A percentile compares a stretch with the other conserved stretches of the same genome.
These are phyloP conservation scores for Cajanus cajan DNA, from an alignment of 306 rosid genomes.

Conservation along the genomic window DNA sequence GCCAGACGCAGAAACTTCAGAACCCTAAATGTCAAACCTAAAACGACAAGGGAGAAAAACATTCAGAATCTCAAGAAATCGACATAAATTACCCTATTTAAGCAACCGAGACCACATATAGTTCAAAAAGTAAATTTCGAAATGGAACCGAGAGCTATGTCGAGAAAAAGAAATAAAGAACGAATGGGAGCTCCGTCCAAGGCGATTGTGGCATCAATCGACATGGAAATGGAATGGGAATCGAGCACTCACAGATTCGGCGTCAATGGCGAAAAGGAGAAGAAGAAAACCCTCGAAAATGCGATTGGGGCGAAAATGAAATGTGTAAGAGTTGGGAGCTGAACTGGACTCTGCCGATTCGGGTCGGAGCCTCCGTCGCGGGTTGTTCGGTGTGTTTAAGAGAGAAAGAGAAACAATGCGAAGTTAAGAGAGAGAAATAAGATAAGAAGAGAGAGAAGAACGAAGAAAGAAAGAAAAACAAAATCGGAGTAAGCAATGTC, in stretches of 20 bases:
- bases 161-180: slow-evolving; percentile 16
- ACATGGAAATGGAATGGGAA: slow-evolving; percentile 38
- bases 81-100: slow-evolving; percentile 30
- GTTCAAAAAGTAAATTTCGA: too few species aligned
- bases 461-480: slow-evolving; percentile 35
- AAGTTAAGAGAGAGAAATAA: slow-evolving; percentile 44
- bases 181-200: slow-evolving; percentile 17
- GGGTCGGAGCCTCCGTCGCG: slow-evolving; percentile 48
- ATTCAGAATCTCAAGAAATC: slow-evolving; percentile 38
- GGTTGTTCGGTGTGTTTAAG: slow-evolving; percentile 30
- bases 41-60: neutral
- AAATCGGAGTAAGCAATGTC: slow-evolving; percentile 29
- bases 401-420: slow-evolving; percentile 42
- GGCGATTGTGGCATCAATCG: slow-evolving; percentile 34
- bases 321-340: slow-evolving; percentile 33
- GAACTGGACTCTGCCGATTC: slow-evolving; percentile 37
- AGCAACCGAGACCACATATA: slow-evolving; percentile 23
- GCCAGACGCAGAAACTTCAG: slow-evolving; percentile 42
- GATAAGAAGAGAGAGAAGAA: slow-evolving; percentile 29
- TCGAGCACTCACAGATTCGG: slow-evolving; percentile 51
- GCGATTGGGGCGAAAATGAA: slow-evolving; percentile 39
- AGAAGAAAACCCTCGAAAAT: slow-evolving; percentile 25
- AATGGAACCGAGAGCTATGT: slow-evolving; percentile 9
- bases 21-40: slow-evolving; percentile 67
- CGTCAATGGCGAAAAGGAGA: slow-evolving; percentile 17